A percentile compares a stretch with the other conserved stretches of the same genome.
These are phyloP conservation scores for Galeopsis tetrahit DNA, from an alignment of 257 asterid genomes.

Conservation along the genomic window DNA sequence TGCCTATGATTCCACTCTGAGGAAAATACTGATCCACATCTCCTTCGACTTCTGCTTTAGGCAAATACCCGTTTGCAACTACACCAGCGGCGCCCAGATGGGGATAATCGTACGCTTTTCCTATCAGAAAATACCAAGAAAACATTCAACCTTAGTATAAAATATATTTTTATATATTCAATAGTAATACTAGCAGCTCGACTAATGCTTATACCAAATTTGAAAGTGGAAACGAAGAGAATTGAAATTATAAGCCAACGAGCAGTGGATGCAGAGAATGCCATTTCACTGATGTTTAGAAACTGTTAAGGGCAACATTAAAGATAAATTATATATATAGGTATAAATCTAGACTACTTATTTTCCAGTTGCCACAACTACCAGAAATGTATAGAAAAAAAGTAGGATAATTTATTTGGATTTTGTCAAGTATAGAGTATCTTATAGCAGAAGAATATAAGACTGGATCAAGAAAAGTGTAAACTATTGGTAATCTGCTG, in stretches of 20 bases:
- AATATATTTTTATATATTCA: no score
- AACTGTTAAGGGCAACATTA: slow-evolving; percentile 18
- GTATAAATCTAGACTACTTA: background rate
- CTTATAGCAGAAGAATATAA: slow-evolving; percentile 32
- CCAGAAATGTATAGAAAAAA: slow-evolving; percentile 12
- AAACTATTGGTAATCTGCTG: slow-evolving; percentile 43
- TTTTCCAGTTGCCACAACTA: slow-evolving; percentile 31
- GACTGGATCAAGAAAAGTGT: slow-evolving; percentile 30
- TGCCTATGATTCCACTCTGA: slow-evolving; percentile 43
- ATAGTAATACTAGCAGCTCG: slow-evolving; percentile 2
- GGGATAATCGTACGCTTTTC: slow-evolving; percentile 48
- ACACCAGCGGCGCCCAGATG: slow-evolving; percentile 69
- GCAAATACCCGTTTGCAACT: slow-evolving; percentile 58
- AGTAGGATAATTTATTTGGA: background rate
- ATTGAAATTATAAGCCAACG: slow-evolving; percentile 34
- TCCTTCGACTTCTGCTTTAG: slow-evolving; percentile 55
- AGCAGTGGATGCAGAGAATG: slow-evolving; percentile 36
- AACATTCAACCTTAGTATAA: background rate
- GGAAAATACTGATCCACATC: slow-evolving; percentile 38
- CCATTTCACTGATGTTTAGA: slow-evolving; percentile 40
- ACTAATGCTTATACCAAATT: slow-evolving; percentile 44
- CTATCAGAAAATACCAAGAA: slow-evolving; percentile 41
- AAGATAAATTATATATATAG: slow-evolving; percentile 16
- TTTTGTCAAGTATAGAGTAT: slow-evolving; percentile 25
- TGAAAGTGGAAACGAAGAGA: slow-evolving; percentile 40